A percentile compares a stretch with the other conserved stretches of the same genome.
Evolutionary conservation across 192 early-diverging fungal genomes (phyloP).

Genomic region (Phycomyces nitens): DNA sequence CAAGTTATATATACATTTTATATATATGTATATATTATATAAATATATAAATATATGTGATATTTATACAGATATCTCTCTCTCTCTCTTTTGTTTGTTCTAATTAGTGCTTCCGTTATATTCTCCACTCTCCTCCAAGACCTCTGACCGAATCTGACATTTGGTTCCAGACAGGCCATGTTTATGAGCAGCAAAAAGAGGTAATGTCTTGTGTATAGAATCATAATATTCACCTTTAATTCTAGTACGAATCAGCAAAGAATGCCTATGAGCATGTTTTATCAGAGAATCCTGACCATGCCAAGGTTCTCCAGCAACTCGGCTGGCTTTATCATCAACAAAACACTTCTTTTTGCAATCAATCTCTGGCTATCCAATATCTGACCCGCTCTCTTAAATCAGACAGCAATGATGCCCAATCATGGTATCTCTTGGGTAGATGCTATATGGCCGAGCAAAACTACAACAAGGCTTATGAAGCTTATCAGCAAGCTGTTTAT

Average conservation of each 20-base stretch:
- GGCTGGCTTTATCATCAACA: constrained; percentile 96
- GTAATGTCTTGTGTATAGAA: constrained; percentile 16
- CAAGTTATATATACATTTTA: too few relatives aligned
- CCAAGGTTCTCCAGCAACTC: constrained; percentile 93
- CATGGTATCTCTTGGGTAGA: constrained; percentile 92
- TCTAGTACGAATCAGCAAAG: constrained; percentile 61
- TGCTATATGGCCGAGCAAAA: constrained; percentile 96
- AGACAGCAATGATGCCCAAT: constrained; percentile 87
- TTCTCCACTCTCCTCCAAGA: constrained; percentile 77
- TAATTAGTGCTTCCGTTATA: constrained; percentile 84
- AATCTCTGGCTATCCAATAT: constrained; percentile 78
- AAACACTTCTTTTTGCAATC: constrained; percentile 76
- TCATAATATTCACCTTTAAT: not conserved
- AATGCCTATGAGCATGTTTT: constrained; percentile 93
- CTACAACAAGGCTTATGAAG: constrained; percentile 93
- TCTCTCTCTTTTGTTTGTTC: not conserved
- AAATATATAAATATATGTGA: too few relatives aligned
- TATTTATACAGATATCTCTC: too few relatives aligned
- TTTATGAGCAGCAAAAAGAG: constrained; percentile 93
- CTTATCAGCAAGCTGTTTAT: constrained; percentile 96
- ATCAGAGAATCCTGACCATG: constrained; percentile 84
- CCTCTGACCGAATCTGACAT: constrained; percentile 94
- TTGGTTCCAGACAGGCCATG: constrained; percentile 97
- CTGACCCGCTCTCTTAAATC: constrained; percentile 80
- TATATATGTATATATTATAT: not conserved